phyloP scores from a whole-genome alignment of 176 grass and related monocot species.

The Hsuehochloa calcarea region DNA sequence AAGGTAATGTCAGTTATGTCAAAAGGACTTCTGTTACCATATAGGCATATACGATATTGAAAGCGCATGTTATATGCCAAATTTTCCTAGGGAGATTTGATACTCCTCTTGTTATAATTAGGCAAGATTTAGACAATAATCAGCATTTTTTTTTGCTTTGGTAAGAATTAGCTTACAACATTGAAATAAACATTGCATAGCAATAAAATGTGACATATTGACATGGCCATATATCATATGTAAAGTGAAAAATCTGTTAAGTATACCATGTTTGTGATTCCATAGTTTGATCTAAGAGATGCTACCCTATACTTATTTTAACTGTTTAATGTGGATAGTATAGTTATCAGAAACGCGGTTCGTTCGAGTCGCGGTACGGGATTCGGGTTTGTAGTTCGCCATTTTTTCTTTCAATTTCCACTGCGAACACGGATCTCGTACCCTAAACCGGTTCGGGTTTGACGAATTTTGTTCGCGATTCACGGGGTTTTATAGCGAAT shows the following conservation, averaged over 20 bases:
- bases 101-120: neutral
- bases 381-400: no score
- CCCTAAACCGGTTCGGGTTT: no score
- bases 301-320: conserved; percentile 1
- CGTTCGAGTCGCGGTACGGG: no score
- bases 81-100: neutral
- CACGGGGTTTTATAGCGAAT: no score
- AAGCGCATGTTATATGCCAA: neutral
- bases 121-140: neutral
- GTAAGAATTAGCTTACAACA: neutral
- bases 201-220: neutral
- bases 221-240: neutral
- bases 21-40: neutral
- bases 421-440: no score
- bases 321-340: neutral
- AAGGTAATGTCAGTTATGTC: neutral
- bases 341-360: no score
- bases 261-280: conserved; percentile 2
- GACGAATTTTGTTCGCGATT: no score
- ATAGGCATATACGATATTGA: neutral
- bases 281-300: conserved; percentile 27
- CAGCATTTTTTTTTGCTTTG: neutral
- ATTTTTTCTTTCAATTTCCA: no score
- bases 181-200: neutral
- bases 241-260: neutral